A percentile compares a stretch with the other conserved stretches of the same genome.
These are phyloP conservation scores for Pythium plurisporium DNA, from an alignment of 352 stramenopile species.

Conservation along the genomic window DNA sequence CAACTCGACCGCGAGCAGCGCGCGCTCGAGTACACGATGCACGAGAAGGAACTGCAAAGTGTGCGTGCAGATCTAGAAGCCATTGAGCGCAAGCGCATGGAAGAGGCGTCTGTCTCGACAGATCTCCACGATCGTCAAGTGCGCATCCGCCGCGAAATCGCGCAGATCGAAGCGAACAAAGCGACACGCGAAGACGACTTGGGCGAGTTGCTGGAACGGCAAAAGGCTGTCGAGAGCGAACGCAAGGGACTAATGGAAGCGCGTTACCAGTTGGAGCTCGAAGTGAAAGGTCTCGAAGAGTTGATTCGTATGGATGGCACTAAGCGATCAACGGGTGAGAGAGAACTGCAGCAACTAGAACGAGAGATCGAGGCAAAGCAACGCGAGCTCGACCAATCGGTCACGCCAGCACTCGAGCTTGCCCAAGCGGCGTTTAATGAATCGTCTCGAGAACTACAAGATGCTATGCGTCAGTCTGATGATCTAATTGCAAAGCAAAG, in stretches of 20 bases:
- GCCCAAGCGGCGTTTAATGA: conserved; percentile 75
- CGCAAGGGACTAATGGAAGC: conserved; percentile 75
- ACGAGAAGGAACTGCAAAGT: conserved; percentile 83
- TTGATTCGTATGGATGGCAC: conserved; percentile 39
- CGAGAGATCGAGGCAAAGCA: conserved; percentile 50
- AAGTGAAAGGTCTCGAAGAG: conserved; percentile 73
- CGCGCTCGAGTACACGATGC: conserved; percentile 97
- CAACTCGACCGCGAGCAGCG: conserved; percentile 93
- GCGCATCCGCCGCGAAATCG: conserved; percentile 46
- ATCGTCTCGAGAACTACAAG: conserved; percentile 66
- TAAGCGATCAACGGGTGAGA: conserved; percentile 42
- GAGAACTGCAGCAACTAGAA: conserved; percentile 50
- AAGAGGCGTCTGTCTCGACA: conserved; percentile 44
- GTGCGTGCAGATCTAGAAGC: conserved; percentile 55
- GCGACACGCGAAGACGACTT: conserved; percentile 48
- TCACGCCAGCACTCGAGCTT: conserved; percentile 50
- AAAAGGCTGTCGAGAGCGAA: conserved; percentile 55
- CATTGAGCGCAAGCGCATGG: conserved; percentile 59
- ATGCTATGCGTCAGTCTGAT: conserved; percentile 64
- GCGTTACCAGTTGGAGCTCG: conserved; percentile 75
- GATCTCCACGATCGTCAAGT: conserved; percentile 73
- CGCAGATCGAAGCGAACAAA: conserved; percentile 40
- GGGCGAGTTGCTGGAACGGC: conserved; percentile 41
- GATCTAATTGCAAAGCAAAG: conserved; percentile 96
- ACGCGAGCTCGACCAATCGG: conserved; percentile 39